Base-by-base conservation (phyloP, 2,329 filamentous ascomycete species). In the Fusarium sp. region DNA sequence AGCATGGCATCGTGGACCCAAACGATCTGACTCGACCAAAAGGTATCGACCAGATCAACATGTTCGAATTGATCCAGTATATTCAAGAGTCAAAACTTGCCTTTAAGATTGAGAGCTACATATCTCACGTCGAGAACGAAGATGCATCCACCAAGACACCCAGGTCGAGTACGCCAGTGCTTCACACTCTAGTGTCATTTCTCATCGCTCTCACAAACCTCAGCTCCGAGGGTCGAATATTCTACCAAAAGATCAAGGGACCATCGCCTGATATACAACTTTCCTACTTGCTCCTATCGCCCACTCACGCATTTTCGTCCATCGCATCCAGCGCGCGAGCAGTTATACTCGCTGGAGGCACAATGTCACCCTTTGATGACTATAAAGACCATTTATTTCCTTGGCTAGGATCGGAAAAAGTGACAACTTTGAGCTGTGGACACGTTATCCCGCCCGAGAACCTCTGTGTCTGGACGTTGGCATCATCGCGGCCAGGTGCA, bases 361-460 rank as follows among this genome's bases (percentile, higher is more conserved):
- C 95, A 23, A 98, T 99, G 95, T 96, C 95, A 3, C 95, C 95
- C 0, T 96, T 98, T 79, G 85, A 89, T 21, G 95, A 98, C 76
- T 99, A 97, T 75, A 88, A 84, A 32, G 84, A 89, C 4, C 91
- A 97, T 68, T 81, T 99, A 0, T 95, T 99, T 61, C 91, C 94
- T 0, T 89, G 91, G 44, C 75, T 97, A 0, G 72, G 84, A 0
- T 66, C 81, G 1, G 75, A 79, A 0, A 86, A 86, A 53, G 84
- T 98, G 39, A 88, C 84, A 9, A 97, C 91, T 0, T 84, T 97
- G 27, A 97, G 93, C 65, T 99, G 94, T 72, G 93, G 92, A 0
- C 95, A 99, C 75, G 93, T 99, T 41, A 96, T 99, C 49, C 94
- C 95, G 0, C 76, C 85, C 0, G 85, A 87, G 4, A 97, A 93